Percentiles rank a stretch among this genome's conserved stretches.
Conservation (phyloP, 2,329 filamentous ascomycete genomes). For the Cladobotryum mycophilum region DNA sequence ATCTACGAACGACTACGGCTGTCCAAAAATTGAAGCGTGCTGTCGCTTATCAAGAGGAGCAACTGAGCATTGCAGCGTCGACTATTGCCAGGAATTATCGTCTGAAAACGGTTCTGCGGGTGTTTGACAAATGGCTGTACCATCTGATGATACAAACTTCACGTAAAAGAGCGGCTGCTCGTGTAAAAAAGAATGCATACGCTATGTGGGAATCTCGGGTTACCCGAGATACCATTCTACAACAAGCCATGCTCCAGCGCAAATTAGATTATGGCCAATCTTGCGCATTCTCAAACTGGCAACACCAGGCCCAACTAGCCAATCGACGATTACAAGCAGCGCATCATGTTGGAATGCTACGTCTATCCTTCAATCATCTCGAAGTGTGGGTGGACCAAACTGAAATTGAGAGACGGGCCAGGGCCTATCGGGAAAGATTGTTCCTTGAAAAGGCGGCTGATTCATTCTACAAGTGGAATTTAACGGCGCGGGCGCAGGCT, state of each 20-base stretch:
- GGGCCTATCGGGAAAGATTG: conserved; percentile 16
- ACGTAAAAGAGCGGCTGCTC: conserved; percentile 15
- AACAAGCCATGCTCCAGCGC: conserved; percentile 16
- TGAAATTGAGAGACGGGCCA: conserved; percentile 21
- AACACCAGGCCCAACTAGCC: conserved; percentile 7
- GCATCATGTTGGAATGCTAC: conserved; percentile 11
- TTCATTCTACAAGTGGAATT: conserved; percentile 26
- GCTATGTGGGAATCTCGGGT: conserved; percentile 19
- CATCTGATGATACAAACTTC: conserved; percentile 17
- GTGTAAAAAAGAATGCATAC: conserved; percentile 14
- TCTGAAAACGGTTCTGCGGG: conserved; percentile 15
- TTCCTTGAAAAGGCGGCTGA: conserved; percentile 16
- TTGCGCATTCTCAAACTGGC: conserved; percentile 19
- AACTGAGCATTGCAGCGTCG: conserved; percentile 20
- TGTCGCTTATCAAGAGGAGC: conserved; percentile 21
- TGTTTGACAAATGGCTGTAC: conserved; percentile 24
- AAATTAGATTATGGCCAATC: conserved; percentile 12
- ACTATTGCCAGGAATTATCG: conserved; percentile 18
- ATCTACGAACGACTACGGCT: conserved; percentile 23
- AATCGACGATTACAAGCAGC: conserved; percentile 9
- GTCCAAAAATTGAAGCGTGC: conserved; percentile 30
- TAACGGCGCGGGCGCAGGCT: conserved; percentile 27
- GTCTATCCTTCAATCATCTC: conserved; percentile 20
- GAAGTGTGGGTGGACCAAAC: conserved; percentile 26
- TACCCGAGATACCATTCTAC: conserved; percentile 9